Percentiles rank a stretch among this genome's conserved stretches.
These are phyloP conservation scores for Globisporangium cederbergense DNA, from an alignment of 352 stramenopile species.

Conservation along the genomic window DNA sequence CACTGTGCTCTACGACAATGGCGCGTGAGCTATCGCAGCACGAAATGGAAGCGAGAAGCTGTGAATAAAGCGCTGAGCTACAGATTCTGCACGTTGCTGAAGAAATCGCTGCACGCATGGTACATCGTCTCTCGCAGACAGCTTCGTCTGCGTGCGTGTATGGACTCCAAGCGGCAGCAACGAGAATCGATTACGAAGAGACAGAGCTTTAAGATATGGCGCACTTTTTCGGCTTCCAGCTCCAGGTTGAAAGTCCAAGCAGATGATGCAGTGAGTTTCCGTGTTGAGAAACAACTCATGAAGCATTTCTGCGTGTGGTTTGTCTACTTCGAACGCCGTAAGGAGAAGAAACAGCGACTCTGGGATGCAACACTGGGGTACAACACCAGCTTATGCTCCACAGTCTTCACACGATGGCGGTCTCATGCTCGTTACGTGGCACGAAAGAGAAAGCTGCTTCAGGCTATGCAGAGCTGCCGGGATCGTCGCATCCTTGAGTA, in stretches of 20 bases:
- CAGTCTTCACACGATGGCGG: background rate
- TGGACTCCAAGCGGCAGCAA: slow-evolving; percentile 5
- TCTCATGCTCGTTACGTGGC: background rate
- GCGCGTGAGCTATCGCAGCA: background rate
- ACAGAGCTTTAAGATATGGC: slow-evolving; percentile 7
- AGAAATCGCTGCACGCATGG: slow-evolving; percentile 26
- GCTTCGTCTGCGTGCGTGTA: slow-evolving; percentile 19
- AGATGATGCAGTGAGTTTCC: background rate
- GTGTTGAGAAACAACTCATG: background rate
- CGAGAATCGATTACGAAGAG: background rate
- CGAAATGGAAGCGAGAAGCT: background rate
- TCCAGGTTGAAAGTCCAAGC: background rate
- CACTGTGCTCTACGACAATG: slow-evolving; percentile 11
- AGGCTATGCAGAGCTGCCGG: background rate
- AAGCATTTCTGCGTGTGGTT: slow-evolving; percentile 8
- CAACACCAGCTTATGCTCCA: background rate
- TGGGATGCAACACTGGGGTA: background rate
- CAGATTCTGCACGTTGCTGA: slow-evolving; percentile 27
- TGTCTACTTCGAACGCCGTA: background rate
- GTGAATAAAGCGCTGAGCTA: slow-evolving; percentile 24
- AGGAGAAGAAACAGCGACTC: background rate
- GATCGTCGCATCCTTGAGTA: background rate
- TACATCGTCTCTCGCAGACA: slow-evolving; percentile 17
- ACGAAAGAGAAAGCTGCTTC: background rate
- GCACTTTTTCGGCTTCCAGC: background rate